A percentile compares a stretch with the other conserved stretches of the same genome.
Evolutionary conservation across 2,329 filamentous ascomycete genomes (phyloP).

Genomic region (Stagonosporopsis chrysanthemi): DNA sequence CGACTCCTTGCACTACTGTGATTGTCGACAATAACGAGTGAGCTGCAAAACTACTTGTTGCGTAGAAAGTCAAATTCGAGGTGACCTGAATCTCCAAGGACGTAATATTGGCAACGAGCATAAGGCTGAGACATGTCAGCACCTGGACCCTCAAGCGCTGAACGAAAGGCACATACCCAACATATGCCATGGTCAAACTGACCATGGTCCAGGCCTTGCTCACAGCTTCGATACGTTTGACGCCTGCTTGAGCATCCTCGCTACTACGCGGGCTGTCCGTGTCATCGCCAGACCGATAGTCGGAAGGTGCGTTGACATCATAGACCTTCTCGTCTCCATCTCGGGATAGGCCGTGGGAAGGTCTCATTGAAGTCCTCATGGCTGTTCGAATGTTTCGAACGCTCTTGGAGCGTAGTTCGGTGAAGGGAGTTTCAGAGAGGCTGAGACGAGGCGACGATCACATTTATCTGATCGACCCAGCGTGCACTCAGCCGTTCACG

Average conservation of each 20-base stretch:
- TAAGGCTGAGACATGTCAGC: constrained; percentile 28
- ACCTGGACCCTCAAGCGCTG: background rate
- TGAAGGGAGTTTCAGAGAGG: background rate
- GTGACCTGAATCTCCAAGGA: constrained; percentile 73
- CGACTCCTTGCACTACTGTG: constrained; percentile 68
- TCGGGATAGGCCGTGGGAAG: background rate
- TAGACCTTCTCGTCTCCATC: constrained; percentile 11
- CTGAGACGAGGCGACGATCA: constrained; percentile 9
- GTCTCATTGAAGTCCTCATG: constrained; percentile 23
- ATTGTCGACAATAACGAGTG: constrained; percentile 73
- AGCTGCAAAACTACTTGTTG: constrained; percentile 67
- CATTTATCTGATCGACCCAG: constrained; percentile 24
- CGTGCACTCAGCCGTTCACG: constrained; percentile 10
- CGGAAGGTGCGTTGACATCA: constrained; percentile 4
- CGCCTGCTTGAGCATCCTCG: constrained; percentile 53
- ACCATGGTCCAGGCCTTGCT: constrained; percentile 58
- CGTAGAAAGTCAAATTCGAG: constrained; percentile 67
- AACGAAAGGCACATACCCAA: constrained; percentile 37
- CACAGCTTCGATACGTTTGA: constrained; percentile 58
- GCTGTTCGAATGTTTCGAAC: background rate
- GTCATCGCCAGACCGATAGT: constrained; percentile 15
- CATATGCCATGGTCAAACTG: constrained; percentile 57
- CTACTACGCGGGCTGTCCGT: constrained; percentile 17
- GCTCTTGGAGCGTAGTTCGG: background rate
- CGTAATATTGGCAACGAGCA: constrained; percentile 70